A percentile compares a stretch with the other conserved stretches of the same genome.
These are phyloP conservation scores for Nannochloris sp. DNA, from an alignment of 139 green algal genomes.

Conservation along the genomic window DNA sequence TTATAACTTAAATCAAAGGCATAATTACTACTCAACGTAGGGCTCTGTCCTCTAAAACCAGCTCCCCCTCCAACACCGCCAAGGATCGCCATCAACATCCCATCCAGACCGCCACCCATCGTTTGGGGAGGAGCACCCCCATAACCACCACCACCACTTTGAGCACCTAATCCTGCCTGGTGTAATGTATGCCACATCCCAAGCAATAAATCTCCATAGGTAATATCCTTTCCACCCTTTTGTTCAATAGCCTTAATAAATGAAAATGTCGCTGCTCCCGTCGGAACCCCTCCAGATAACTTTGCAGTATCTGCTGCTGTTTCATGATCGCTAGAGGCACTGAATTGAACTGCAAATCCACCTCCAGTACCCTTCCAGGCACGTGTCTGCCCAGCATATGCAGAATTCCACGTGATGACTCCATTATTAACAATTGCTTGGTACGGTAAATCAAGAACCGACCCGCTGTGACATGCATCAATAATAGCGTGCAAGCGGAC, in stretches of 20 bases:
- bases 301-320: slow-evolving; percentile 40
- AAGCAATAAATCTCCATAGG: slow-evolving; percentile 28
- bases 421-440: slow-evolving; percentile 32
- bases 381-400: slow-evolving; percentile 17
- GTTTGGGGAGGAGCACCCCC: not conserved
- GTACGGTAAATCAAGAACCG: slow-evolving; percentile 62
- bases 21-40: slow-evolving; percentile 17
- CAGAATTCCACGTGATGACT: slow-evolving; percentile 43
- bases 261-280: slow-evolving; percentile 70
- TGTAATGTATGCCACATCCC: slow-evolving; percentile 27
- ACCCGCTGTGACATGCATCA: slow-evolving; percentile 69
- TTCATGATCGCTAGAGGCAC: slow-evolving; percentile 59
- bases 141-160: not conserved
- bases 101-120: not conserved
- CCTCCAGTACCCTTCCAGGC: slow-evolving; percentile 45
- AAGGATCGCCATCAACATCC: not conserved
- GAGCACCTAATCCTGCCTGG: no score
- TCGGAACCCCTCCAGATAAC: slow-evolving; percentile 44
- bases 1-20: slow-evolving; percentile 24
- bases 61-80: not conserved
- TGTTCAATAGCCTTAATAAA: slow-evolving; percentile 68
- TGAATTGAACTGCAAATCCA: slow-evolving; percentile 66
- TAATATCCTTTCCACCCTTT: slow-evolving; percentile 12
- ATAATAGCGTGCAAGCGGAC: slow-evolving; percentile 70
- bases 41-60: slow-evolving; percentile 22